phyloP scores from a whole-genome alignment of 2,329 filamentous ascomycete species.

The Juglanconis oblonga region DNA sequence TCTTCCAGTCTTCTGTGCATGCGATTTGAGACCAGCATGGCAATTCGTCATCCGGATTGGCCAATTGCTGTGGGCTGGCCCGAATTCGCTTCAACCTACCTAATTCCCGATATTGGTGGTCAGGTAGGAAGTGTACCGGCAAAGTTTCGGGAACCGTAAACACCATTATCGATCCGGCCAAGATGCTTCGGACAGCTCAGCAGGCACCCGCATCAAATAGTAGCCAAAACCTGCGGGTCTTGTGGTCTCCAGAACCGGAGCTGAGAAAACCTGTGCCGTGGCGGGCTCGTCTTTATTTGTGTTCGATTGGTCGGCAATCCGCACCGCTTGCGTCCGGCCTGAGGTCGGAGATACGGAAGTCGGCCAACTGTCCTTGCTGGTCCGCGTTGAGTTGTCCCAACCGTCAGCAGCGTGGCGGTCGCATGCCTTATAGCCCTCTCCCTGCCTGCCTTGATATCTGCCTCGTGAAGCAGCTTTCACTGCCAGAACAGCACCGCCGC shows the following conservation, averaged over 20 bases:
- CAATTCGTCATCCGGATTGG: neutral
- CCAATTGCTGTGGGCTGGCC: neutral
- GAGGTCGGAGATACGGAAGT: neutral
- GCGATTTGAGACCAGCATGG: no score
- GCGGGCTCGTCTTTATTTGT: neutral
- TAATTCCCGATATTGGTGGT: neutral
- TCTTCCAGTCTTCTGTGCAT: no score
- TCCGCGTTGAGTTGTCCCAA: neutral
- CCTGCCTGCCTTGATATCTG: neutral
- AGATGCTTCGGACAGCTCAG: neutral
- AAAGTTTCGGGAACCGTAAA: constrained; percentile 9
- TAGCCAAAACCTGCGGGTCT: neutral
- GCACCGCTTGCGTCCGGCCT: neutral
- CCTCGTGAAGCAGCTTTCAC: neutral
- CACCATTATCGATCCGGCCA: neutral
- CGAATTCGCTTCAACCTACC: neutral
- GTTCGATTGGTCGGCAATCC: neutral
- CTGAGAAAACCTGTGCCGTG: neutral
- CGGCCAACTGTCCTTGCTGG: neutral
- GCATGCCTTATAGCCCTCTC: neutral
- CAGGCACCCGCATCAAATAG: neutral
- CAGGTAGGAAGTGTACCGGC: neutral
- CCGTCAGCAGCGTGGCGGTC: neutral
- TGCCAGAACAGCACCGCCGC: neutral
- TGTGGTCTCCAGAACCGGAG: no score